Base-by-base conservation (phyloP, 805 yeast species). In the Komagataella phaffii region DNA sequence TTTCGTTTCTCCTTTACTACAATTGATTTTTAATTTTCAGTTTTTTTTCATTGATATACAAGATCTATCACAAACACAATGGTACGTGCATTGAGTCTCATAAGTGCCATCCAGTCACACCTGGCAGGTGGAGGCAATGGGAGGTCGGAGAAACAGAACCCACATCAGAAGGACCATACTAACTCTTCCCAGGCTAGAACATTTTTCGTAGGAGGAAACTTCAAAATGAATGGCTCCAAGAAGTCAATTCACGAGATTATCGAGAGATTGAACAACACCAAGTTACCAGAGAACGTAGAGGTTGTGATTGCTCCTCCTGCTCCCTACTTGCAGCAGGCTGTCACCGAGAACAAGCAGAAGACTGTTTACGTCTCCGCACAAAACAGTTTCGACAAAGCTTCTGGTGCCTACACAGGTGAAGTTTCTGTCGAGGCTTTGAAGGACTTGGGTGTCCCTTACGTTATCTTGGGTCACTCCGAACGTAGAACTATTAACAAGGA, bases 351-450 rank as follows among this genome's bases (percentile, higher is more conserved):
- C 74, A 79, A 76, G 65, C 85, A 81, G 70, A 66, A 81, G 57
- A 85, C 81, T 60, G 88, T 93, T 53, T 74, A 79, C 55, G 79
- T 93, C 53, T 83, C 91, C 67, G 96, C 95, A 56, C 99, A 93
- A 77, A 91, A 93, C 74, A 80, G 88, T 57, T 91, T 80, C 73
- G 72, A 76, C 68, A 88, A 88, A 80, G 82, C 81, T 58, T 79
- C 90, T 53, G 99, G 99, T 76, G 99, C 99, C 57, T 93, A 68
- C 87, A 93, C 99, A 57, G 99, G 99, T 71, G 99, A 93, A 77
- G 81, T 85, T 67, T 84, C 96, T 50, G 93, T 95, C 51, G 81
- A 77, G 55, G 86, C 88, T 73, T 71, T 91, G 67, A 84, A 86
- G 76, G 99, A 93, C 68, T 78, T 85, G 64, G 95, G 95, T 59